Evolutionary conservation across 768 basidiomycete genomes (phyloP), one percentile per base, ranked within the genome.

Genomic region (Multifurca ochricompacta): DNA sequence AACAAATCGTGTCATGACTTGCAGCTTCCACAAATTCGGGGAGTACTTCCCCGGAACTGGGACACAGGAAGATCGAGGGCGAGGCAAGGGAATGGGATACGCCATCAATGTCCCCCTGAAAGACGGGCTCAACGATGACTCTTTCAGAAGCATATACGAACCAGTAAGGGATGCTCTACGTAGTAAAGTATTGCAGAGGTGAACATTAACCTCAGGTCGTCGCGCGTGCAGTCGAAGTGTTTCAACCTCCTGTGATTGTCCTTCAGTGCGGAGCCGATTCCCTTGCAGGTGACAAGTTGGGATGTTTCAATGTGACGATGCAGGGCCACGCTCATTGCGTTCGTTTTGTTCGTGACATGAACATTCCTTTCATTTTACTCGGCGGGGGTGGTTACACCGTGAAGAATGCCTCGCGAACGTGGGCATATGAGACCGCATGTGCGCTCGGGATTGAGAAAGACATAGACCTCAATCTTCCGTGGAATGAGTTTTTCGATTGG

Each of bases 341-440:
- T 18, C 80, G 85, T 57, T 97, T 87, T 65, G 75, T 98, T 48
- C 82, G 90, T 48, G 77, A 79, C 56, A 82, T 88, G 65, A 82
- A 87, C 59, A 73, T 96, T 31, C 95, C 95, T 0, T 75, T 94
- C 43, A 89, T 98, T 61, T 76, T 97, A 34, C 78, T 99, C 3
- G 95, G 95, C 27, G 95, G 95, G 2, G 95, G 95, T 14, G 95
- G 95, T 2, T 99, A 98, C 69, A 98, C 95, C 0, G 87, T 95
- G 39, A 91, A 94, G 69, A 99, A 99, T 65, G 93, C 97, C 18
- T 91, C 91, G 6, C 78, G 91, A 41, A 82, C 86, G 32, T 99
- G 95, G 95, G 85, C 93, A 28, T 95, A 90, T 72, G 95, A 99
- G 69, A 99, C 96, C 0, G 95, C 92, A 1, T 87, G 94, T 63